Evolutionary conservation across 1,284 basidiomycete species (phyloP).

Genomic region (Phylloporus sp.): DNA sequence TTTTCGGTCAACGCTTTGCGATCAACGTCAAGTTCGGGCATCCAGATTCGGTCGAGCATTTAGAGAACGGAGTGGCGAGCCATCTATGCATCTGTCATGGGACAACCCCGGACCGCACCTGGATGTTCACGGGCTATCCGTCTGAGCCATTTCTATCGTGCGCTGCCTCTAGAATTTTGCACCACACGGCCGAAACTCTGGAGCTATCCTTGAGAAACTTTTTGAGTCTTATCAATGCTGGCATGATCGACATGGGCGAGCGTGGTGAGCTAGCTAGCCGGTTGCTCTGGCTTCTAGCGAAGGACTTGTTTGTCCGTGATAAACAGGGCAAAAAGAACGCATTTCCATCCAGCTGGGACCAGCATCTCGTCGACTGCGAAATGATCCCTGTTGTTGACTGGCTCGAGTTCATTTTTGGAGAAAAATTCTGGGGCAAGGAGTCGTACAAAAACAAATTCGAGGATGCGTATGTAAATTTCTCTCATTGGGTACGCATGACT

Average conservation of each 20-base stretch:
- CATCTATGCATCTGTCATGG: constrained; percentile 12
- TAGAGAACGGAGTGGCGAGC: constrained; percentile 16
- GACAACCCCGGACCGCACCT: constrained; percentile 12
- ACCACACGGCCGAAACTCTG: neutral
- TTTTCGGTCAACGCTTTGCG: constrained; percentile 20
- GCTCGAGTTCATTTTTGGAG: constrained; percentile 19
- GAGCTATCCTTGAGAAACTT: neutral
- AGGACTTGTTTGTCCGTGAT: constrained; percentile 19
- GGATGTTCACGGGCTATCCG: constrained; percentile 19
- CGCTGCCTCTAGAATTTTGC: constrained; percentile 9
- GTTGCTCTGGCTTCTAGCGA: constrained; percentile 21
- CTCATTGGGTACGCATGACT: neutral
- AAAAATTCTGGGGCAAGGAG: too few relatives aligned
- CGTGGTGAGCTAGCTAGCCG: constrained; percentile 14
- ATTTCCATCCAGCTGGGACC: neutral
- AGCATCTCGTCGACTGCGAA: constrained; percentile 9
- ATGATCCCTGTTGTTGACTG: constrained; percentile 13
- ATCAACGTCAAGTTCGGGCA: constrained; percentile 16
- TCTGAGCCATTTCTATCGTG: constrained; percentile 22
- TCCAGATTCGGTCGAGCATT: constrained; percentile 6
- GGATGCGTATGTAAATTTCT: neutral
- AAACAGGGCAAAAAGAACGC: neutral
- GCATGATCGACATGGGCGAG: constrained; percentile 21
- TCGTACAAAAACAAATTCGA: too few relatives aligned
- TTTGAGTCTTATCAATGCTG: neutral